Conservation (phyloP, 257 asterid species). For the Penstemon newberryi region DNA sequence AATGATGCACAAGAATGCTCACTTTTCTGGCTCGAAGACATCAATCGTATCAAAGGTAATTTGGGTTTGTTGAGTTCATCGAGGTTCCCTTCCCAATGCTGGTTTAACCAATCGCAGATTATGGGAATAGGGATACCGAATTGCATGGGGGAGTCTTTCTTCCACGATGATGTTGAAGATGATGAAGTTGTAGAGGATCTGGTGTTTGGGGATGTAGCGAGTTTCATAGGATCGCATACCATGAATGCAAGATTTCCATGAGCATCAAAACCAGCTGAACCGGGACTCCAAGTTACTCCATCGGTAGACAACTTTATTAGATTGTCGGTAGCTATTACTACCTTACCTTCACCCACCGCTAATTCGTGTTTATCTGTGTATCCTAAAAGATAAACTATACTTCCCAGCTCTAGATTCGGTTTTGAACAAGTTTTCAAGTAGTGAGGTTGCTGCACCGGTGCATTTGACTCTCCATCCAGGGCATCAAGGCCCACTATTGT, state of each 20-base stretch:
- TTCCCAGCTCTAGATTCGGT: constrained; percentile 83
- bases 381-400: constrained; percentile 74
- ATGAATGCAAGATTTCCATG: constrained; percentile 95
- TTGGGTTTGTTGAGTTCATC: constrained; percentile 93
- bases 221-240: constrained; percentile 99
- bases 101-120: constrained; percentile 92
- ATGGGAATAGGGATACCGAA: constrained; percentile 93
- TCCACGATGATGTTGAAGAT: constrained; percentile 80
- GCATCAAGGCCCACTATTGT: constrained; percentile 93
- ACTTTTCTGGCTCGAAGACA: constrained; percentile 92
- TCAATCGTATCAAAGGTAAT: constrained; percentile 72
- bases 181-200: constrained; percentile 80
- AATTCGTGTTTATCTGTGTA: constrained; percentile 67
- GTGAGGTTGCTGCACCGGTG: constrained; percentile 63
- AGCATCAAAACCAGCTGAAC: constrained; percentile 92
- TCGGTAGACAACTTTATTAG: constrained; percentile 86
- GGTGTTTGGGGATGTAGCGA: constrained; percentile 87
- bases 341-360: constrained; percentile 89
- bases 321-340: constrained; percentile 94
- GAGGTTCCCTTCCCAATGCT: constrained; percentile 94
- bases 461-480: constrained; percentile 71
- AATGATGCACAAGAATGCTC: constrained; percentile 93
- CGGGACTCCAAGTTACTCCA: constrained; percentile 86
- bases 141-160: constrained; percentile 73
- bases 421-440: constrained; percentile 74